Percentiles rank a stretch among this genome's conserved stretches.
phyloP scores from a whole-genome alignment of 352 stramenopile species.

The Pythium dissotocum region DNA sequence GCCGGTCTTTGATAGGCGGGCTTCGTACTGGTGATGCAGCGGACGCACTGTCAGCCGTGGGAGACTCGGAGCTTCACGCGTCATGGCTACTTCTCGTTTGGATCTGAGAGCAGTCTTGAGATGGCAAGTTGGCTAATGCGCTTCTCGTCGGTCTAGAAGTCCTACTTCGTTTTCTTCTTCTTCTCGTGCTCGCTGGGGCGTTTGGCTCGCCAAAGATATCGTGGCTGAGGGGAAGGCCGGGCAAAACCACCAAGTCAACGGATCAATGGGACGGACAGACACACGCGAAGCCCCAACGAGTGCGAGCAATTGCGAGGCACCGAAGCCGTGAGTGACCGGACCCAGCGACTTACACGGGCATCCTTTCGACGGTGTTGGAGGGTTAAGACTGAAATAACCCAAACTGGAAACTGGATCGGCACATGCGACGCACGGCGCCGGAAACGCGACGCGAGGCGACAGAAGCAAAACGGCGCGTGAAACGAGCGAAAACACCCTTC shows the following conservation, averaged over 20 bases:
- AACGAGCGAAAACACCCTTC: constrained; percentile 7
- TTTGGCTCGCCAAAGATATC: constrained; percentile 27
- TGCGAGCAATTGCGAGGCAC: not conserved
- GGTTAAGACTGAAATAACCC: constrained; percentile 2
- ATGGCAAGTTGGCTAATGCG: constrained; percentile 21
- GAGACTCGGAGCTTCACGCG: constrained; percentile 15
- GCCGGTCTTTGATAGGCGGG: constrained; percentile 16
- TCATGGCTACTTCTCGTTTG: constrained; percentile 16
- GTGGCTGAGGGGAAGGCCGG: not conserved
- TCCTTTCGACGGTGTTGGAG: not conserved
- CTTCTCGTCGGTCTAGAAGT: not conserved
- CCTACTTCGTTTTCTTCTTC: not conserved
- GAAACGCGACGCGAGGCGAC: not conserved
- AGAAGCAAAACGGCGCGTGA: constrained; percentile 12
- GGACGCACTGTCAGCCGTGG: constrained; percentile 29
- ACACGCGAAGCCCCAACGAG: not conserved
- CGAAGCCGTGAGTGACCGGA: not conserved
- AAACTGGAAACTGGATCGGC: not conserved
- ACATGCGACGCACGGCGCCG: constrained; percentile 3
- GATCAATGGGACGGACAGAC: not conserved
- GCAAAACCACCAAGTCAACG: constrained; percentile 22
- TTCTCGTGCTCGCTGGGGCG: constrained; percentile 1
- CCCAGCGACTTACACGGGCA: not conserved
- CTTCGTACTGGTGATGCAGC: constrained; percentile 59
- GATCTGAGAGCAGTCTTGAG: not conserved